Base-by-base conservation (phyloP, 495 filamentous ascomycete genomes). In the Cenococcum geophilum region DNA sequence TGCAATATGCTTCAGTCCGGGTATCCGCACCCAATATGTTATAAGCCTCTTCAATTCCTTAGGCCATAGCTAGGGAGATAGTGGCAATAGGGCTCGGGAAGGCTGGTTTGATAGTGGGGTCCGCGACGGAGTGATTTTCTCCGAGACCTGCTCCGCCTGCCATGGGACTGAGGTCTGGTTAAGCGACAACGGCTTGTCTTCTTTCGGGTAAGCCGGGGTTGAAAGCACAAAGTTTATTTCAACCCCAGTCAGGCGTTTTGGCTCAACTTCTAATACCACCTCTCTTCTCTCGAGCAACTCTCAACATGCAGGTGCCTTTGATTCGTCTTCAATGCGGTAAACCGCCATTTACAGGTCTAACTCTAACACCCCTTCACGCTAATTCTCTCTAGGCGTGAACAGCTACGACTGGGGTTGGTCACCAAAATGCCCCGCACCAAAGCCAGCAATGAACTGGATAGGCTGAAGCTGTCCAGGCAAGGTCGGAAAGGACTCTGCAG, bases 401-500 rank as follows among this genome's bases (percentile, higher is more conserved):
- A 96, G 92, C 74, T 98, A 98, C 73, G 93, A 97, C 75, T 98
- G 93, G 93, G 93, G 93, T 83, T 74, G 60, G 79, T 43, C 25
- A 40, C 22, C 22, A 8, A 11, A 40, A 9, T 49, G 14, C 37
- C 58, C 57, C 45, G 23, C 57, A 50, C 34, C 60, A 22, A 45
- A 25, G n/a, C 16, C 36, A 23, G 21, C 57, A 45, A 21, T 3
- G 18, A 59, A 50, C 37, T 18, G 27, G 42, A 53, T 59, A 62
- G 49, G 57, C 63, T 67, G 62, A 70, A 62, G 54, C 27, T 32
- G 36, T 50, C 23, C 61, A 76, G 74, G 74, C 20, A 75, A 75
- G 66, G 59, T 72, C 32, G 74, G 71, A 67, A 70, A 76, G 82
- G 81, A 83, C 55, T 89, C 91, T 43, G 92, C 96, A 76, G 91